Percentiles rank a stretch among this genome's conserved stretches.
These are phyloP conservation scores for Erysimum cheiri DNA, from an alignment of 441 rosid species.

Conservation along the genomic window DNA sequence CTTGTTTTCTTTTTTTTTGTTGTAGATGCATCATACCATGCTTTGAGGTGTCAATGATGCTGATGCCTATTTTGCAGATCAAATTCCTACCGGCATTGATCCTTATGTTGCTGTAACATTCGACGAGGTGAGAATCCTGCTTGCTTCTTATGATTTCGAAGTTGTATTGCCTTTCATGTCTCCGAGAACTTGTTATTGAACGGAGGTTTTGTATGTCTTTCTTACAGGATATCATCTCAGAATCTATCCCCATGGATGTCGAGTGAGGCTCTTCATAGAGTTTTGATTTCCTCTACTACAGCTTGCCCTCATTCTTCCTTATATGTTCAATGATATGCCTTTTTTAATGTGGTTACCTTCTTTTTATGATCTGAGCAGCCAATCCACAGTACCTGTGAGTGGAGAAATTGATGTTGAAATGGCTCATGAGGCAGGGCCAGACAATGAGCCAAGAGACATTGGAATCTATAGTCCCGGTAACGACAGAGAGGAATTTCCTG, in stretches of 20 bases:
- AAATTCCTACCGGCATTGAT: slow-evolving; percentile 62
- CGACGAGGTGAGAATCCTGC: slow-evolving; percentile 58
- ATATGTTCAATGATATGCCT: neutral
- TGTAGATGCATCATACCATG: slow-evolving; percentile 3
- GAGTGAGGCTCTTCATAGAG: slow-evolving; percentile 51
- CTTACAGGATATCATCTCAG: slow-evolving; percentile 57
- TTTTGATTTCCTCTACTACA: slow-evolving; percentile 17
- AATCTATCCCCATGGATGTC: slow-evolving; percentile 47
- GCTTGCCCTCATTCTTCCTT: neutral
- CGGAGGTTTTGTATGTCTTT: slow-evolving; percentile 1
- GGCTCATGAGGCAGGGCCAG: slow-evolving; percentile 18
- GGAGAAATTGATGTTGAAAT: slow-evolving; percentile 5
- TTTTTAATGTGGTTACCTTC: slow-evolving; percentile 14
- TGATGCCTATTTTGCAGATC: slow-evolving; percentile 51
- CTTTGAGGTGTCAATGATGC: slow-evolving; percentile 2
- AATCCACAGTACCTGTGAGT: slow-evolving; percentile 33
- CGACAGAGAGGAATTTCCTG: slow-evolving; percentile 35
- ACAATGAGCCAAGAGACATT: slow-evolving; percentile 25
- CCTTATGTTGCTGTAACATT: slow-evolving; percentile 69
- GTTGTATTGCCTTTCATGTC: slow-evolving; percentile 1
- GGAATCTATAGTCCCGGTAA: slow-evolving; percentile 12
- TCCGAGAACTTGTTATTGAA: slow-evolving; percentile 18
- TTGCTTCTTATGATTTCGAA: slow-evolving; percentile 1
- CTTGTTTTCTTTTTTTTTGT: neutral
- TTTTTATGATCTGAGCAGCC: slow-evolving; percentile 41